A percentile compares a stretch with the other conserved stretches of the same genome.
phyloP scores from a whole-genome alignment of 148 eudicot species.

The Euryodendron excelsum region DNA sequence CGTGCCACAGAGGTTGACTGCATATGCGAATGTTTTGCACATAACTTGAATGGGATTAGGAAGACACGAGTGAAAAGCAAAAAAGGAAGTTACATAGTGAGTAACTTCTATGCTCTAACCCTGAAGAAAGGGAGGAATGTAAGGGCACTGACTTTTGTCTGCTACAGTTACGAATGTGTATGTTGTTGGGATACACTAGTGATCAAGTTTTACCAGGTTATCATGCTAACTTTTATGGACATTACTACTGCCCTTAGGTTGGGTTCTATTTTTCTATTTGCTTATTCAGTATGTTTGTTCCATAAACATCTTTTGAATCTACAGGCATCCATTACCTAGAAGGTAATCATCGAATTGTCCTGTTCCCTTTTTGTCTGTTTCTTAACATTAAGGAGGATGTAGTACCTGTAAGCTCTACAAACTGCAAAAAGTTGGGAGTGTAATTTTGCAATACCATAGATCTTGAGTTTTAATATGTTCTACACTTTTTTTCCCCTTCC shows the following conservation, averaged over 20 bases:
- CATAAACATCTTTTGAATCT: not conserved
- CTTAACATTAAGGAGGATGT: not conserved
- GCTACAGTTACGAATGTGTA: not conserved
- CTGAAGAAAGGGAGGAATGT: not conserved
- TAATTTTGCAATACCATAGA: too few relatives aligned
- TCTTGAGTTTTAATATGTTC: too few relatives aligned
- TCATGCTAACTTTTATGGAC: too few relatives aligned
- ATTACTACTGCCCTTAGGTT: too few relatives aligned
- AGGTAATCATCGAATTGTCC: too few relatives aligned
- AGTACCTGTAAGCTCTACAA: too few relatives aligned
- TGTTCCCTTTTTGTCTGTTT: not conserved
- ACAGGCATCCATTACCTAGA: too few relatives aligned
- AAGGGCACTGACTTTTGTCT: not conserved
- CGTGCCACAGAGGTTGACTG: not conserved
- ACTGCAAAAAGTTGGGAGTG: too few relatives aligned
- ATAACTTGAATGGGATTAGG: not conserved
- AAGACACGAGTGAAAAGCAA: too few relatives aligned
- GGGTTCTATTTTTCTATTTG: not conserved
- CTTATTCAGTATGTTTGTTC: not conserved
- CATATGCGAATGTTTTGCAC: not conserved
- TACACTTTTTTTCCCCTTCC: too few relatives aligned
- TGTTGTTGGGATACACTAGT: constrained; percentile 3
- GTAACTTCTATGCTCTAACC: not conserved
- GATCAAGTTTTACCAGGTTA: not conserved
- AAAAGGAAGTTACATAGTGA: not conserved